phyloP scores from a whole-genome alignment of 2,329 filamentous ascomycete species.

The Arthrinium puccinioides region DNA sequence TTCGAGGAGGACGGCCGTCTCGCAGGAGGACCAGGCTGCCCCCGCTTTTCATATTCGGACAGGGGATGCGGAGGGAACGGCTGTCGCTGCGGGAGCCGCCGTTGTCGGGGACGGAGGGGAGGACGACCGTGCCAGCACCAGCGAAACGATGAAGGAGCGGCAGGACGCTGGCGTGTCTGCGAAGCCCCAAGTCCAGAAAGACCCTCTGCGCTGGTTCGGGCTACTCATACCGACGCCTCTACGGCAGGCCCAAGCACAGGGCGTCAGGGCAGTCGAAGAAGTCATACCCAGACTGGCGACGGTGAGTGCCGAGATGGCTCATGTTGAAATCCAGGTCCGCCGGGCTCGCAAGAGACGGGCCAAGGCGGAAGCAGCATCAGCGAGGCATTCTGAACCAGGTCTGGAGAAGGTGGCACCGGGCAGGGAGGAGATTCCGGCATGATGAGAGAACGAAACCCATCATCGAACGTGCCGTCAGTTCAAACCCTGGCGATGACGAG shows the following conservation, averaged over 20 bases:
- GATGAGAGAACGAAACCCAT: not conserved
- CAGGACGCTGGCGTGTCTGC: slow-evolving; percentile 12
- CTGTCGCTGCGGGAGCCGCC: not conserved
- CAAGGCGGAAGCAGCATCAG: slow-evolving; percentile 33
- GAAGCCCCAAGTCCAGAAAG: slow-evolving; percentile 18
- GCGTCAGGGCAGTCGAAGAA: slow-evolving; percentile 47
- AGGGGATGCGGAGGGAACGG: not conserved
- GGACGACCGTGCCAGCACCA: slow-evolving; percentile 5
- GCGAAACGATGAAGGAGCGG: slow-evolving; percentile 3
- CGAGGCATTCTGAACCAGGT: slow-evolving; percentile 24
- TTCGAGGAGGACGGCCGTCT: slow-evolving; percentile 32
- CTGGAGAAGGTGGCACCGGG: slow-evolving; percentile 3
- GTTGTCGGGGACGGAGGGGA: not conserved
- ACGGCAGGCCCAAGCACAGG: slow-evolving; percentile 51
- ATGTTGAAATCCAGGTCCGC: slow-evolving; percentile 63
- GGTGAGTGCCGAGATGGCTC: slow-evolving; percentile 52
- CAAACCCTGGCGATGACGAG: too few relatives aligned
- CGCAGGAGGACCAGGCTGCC: not conserved
- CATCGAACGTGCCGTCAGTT: too few relatives aligned
- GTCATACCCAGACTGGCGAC: slow-evolving; percentile 50
- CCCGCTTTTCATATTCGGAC: too few relatives aligned
- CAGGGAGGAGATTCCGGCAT: slow-evolving; percentile 1
- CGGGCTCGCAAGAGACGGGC: slow-evolving; percentile 48
- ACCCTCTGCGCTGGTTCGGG: slow-evolving; percentile 55
- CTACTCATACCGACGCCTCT: slow-evolving; percentile 45